Percentiles rank a stretch among this genome's conserved stretches.
Conservation (phyloP, 495 filamentous ascomycete species). For the Hypoxylon trugodes region DNA sequence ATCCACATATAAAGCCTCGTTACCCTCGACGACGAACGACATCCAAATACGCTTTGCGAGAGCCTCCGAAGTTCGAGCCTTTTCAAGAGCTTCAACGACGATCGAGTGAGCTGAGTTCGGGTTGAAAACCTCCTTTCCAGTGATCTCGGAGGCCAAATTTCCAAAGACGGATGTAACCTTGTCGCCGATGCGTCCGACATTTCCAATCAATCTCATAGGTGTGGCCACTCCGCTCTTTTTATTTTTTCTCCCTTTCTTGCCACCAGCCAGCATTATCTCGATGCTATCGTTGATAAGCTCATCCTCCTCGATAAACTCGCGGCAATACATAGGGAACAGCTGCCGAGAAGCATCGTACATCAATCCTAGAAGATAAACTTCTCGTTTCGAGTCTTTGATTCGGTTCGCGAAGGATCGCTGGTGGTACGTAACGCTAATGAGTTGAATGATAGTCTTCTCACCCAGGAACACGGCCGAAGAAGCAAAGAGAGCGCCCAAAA, state of each 20-base stretch:
- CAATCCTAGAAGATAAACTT: constrained; percentile 77
- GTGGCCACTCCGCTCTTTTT: constrained; percentile 67
- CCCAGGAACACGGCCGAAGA: constrained; percentile 78
- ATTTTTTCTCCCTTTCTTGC: constrained; percentile 52
- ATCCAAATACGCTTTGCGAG: constrained; percentile 94
- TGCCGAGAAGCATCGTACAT: constrained; percentile 89
- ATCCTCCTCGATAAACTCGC: constrained; percentile 91
- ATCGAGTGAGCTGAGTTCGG: constrained; percentile 86
- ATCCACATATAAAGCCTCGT: constrained; percentile 77
- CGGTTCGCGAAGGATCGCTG: constrained; percentile 88
- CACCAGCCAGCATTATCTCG: constrained; percentile 55
- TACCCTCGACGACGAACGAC: constrained; percentile 94
- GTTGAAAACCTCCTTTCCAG: constrained; percentile 94
- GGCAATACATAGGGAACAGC: constrained; percentile 90
- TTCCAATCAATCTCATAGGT: constrained; percentile 79
- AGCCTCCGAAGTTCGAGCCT: constrained; percentile 81
- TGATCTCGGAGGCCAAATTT: constrained; percentile 93
- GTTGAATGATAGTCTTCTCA: constrained; percentile 86
- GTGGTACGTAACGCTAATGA: constrained; percentile 95
- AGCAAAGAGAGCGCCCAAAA: constrained; percentile 80
- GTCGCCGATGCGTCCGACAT: constrained; percentile 84
- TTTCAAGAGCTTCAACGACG: constrained; percentile 87
- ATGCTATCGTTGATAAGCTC: constrained; percentile 86
- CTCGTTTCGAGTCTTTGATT: constrained; percentile 88
- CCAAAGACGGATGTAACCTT: constrained; percentile 92